phyloP scores from a whole-genome alignment of 768 basidiomycete species.

The Mycena polygramma region DNA sequence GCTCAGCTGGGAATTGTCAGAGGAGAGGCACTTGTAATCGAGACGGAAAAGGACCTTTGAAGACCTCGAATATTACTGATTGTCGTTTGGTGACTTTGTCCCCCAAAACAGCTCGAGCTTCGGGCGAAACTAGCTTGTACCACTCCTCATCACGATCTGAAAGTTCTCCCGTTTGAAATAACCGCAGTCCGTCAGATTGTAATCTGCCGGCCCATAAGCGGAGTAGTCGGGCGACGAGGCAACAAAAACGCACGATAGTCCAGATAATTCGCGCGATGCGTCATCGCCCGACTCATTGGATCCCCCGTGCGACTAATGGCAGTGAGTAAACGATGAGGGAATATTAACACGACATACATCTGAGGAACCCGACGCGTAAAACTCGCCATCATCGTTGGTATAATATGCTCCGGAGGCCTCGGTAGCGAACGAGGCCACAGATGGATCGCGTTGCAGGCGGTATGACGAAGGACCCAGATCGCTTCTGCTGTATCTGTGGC shows the following conservation, averaged over 20 bases:
- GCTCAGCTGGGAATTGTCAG: constrained; percentile 64
- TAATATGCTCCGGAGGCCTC: constrained; percentile 51
- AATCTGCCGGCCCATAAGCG: constrained; percentile 56
- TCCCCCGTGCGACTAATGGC: constrained; percentile 43
- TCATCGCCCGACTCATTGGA: constrained; percentile 41
- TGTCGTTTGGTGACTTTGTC: constrained; percentile 88
- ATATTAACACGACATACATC: constrained; percentile 45
- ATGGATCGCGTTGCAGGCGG: constrained; percentile 48
- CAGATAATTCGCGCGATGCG: constrained; percentile 50
- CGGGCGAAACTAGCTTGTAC: constrained; percentile 82
- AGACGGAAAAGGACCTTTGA: constrained; percentile 59
- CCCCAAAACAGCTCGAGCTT: constrained; percentile 77
- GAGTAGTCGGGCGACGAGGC: constrained; percentile 26
- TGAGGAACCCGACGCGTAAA: constrained; percentile 45
- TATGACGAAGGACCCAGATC: constrained; percentile 47
- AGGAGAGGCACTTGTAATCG: background rate
- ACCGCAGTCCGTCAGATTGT: constrained; percentile 69
- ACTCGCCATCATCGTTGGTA: constrained; percentile 52
- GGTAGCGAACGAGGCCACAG: constrained; percentile 50
- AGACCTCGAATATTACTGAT: constrained; percentile 88
- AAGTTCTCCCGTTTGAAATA: constrained; percentile 77
- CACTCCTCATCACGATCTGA: constrained; percentile 84
- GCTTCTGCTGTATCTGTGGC: constrained; percentile 56
- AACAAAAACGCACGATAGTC: constrained; percentile 53
- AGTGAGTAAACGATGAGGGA: constrained; percentile 25